These are phyloP conservation scores for Verticillium longisporum DNA, from an alignment of 2,329 filamentous ascomycete genomes.

Conservation along the genomic window DNA sequence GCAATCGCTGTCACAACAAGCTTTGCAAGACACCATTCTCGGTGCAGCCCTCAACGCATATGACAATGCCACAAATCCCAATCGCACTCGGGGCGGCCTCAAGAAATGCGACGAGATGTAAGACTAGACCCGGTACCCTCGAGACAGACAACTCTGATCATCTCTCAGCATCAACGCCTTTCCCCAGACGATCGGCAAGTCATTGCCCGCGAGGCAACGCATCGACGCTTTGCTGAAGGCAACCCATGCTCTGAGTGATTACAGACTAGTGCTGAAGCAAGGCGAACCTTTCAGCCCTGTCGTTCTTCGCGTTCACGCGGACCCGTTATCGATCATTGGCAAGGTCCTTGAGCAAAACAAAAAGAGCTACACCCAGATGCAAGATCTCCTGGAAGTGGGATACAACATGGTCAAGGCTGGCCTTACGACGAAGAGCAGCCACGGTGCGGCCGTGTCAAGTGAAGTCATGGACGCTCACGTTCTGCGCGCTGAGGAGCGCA, in stretches of 20 bases:
- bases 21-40: constrained; percentile 55
- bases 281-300: constrained; percentile 76
- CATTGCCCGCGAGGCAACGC: constrained; percentile 42
- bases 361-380: constrained; percentile 66
- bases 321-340: constrained; percentile 66
- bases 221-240: constrained; percentile 61
- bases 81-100: constrained; percentile 66
- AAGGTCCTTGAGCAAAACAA: constrained; percentile 72
- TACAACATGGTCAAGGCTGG: constrained; percentile 58
- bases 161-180: constrained; percentile 54
- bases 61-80: constrained; percentile 77
- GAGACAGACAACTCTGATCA: constrained; percentile 12
- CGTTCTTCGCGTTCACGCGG: constrained; percentile 66
- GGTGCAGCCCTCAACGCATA: constrained; percentile 62
- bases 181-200: constrained; percentile 46
- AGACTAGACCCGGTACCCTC: constrained; percentile 17
- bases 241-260: constrained; percentile 69
- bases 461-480: not conserved
- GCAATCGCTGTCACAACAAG: constrained; percentile 37
- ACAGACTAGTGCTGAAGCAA: constrained; percentile 71
- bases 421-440: constrained; percentile 26
- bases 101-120: constrained; percentile 74
- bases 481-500: constrained; percentile 50
- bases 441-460: not conserved
- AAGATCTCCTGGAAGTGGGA: constrained; percentile 65